Base-by-base conservation (phyloP, 257 asterid species). In the Fraxinus cuspidata region DNA sequence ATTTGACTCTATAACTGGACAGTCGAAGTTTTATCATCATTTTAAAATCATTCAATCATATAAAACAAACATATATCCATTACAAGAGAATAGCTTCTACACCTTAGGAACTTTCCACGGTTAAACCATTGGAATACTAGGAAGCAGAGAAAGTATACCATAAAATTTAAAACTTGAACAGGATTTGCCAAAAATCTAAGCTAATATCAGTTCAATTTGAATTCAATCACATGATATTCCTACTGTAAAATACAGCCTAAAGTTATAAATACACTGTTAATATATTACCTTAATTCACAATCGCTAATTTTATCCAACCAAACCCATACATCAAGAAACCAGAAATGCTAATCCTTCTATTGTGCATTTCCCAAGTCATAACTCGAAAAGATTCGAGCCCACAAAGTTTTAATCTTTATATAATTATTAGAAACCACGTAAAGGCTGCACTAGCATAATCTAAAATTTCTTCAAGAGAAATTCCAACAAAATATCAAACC, bases 401-500 rank as follows among this genome's bases (percentile, higher is more conserved):
- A n/a, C 40, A 58, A 73, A 63, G n/a, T 19, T 64, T 63, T 1
- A 31, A n/a, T 35, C 70, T 76, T 63, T 47, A 31, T 65, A 56
- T 66, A 18, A 15, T 21, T 18, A 53, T 53, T 19, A 53, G 28
- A 70, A n/a, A 21, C 11, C 34, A 4, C 28, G 23, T 35, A 70
- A 34, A 68, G 25, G 25, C 73, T 69, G 23, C 23, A 69, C 29
- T n/a, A 7, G 25, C 35, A 15, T 21, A 69, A 25, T 69, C 13
- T 3, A 25, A 6, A 25, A 40, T 53, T 15, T 72, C 42, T 5
- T 44, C 1, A 5, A 44, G 23, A 70, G 67, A 23, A 77, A 15
- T 81, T 60, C 75, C 42, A 76, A 31, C 76, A 47, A 74, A 42
- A 72, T 63, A 7, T 63, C 32, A 63, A 63, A 60, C 13, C 68